phyloP scores from a whole-genome alignment of 345 rosid genomes.

The Brassica rapa region DNA sequence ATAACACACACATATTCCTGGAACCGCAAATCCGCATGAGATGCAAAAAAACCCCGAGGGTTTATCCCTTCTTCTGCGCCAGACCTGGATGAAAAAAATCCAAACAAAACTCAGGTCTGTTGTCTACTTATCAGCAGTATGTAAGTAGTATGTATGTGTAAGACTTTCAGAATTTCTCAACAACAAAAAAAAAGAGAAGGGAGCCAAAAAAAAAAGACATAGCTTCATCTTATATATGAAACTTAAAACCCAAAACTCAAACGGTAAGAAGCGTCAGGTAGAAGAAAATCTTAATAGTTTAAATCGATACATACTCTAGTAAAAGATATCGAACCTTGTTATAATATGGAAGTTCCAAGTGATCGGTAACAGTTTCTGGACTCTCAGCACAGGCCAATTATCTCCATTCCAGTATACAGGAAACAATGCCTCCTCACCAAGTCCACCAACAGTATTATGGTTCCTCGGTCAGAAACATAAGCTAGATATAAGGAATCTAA shows the following conservation, averaged over 20 bases:
- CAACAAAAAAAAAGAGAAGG: background rate
- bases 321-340: conserved; percentile 55
- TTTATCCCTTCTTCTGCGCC: conserved; percentile 91
- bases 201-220: background rate
- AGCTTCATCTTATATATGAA: background rate
- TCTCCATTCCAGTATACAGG: conserved; percentile 91
- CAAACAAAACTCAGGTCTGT: background rate
- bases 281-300: background rate
- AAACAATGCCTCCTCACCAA: background rate
- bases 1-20: too few species aligned
- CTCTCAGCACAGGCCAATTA: conserved; percentile 89
- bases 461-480: too few species aligned
- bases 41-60: conserved; percentile 93
- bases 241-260: background rate
- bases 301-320: background rate
- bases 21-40: conserved; percentile 49
- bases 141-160: background rate
- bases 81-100: conserved; percentile 54
- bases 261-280: background rate
- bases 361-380: conserved; percentile 91
- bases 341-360: conserved; percentile 80
- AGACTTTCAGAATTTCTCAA: background rate
- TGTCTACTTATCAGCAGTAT: background rate
- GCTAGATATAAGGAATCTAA: too few species aligned
- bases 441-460: too few species aligned